Conservation (phyloP, 257 asterid genomes). For the Solanum pinnatisectum region DNA sequence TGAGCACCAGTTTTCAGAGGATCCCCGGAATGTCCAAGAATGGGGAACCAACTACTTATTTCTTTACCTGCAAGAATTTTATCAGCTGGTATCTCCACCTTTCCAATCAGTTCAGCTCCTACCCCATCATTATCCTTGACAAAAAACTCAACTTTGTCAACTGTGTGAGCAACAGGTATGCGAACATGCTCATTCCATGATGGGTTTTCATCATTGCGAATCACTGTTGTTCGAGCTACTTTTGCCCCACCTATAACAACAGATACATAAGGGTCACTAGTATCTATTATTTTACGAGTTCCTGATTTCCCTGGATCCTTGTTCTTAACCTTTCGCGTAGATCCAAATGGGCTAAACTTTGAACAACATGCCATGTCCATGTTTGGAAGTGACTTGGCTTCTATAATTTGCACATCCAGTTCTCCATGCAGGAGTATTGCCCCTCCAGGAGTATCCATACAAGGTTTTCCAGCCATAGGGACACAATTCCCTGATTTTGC, state of each 20-base stretch:
- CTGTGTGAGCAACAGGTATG: slow-evolving; percentile 77
- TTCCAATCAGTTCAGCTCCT: slow-evolving; percentile 79
- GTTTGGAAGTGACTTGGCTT: slow-evolving; percentile 10
- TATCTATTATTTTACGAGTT: slow-evolving; percentile 27
- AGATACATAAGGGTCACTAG: slow-evolving; percentile 90
- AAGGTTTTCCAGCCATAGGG: not conserved
- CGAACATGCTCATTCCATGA: slow-evolving; percentile 69
- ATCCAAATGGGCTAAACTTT: not conserved
- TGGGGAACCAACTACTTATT: slow-evolving; percentile 54
- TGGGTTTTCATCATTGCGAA: slow-evolving; percentile 71
- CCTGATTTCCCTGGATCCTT: not conserved
- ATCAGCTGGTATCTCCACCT: slow-evolving; percentile 45
- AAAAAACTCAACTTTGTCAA: slow-evolving; percentile 64
- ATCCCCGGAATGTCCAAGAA: slow-evolving; percentile 48
- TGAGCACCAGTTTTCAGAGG: slow-evolving; percentile 51
- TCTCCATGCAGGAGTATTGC: slow-evolving; percentile 12
- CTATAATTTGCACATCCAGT: slow-evolving; percentile 6
- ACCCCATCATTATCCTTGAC: slow-evolving; percentile 84
- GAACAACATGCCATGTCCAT: slow-evolving; percentile 6
- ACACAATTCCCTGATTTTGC: not conserved
- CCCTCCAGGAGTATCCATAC: not conserved
- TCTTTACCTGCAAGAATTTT: slow-evolving; percentile 38
- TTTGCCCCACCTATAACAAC: slow-evolving; percentile 74
- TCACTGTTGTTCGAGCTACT: slow-evolving; percentile 73
- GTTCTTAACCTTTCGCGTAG: not conserved